Base-by-base conservation (phyloP, 2,329 filamentous ascomycete species). In the Aspergillus niger region DNA sequence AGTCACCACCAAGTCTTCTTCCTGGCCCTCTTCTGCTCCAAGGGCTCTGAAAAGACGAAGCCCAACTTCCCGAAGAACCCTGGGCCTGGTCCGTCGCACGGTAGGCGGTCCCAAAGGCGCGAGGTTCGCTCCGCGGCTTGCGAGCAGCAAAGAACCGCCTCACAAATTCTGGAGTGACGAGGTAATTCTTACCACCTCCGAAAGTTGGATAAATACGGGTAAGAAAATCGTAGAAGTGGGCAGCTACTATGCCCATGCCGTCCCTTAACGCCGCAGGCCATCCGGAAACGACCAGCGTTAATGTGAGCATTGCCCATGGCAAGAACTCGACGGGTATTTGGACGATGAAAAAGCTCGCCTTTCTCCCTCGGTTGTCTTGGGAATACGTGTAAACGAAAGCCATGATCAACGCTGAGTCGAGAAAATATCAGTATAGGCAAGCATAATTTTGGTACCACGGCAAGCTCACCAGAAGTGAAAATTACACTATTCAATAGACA, bases 221-320 rank as follows among this genome's bases (percentile, higher is more conserved):
- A 53, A 97, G 76, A 72, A 98, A 99, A 74, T 98, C 91, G 77
- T 92, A 96, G 20, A 95, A 71, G 74, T 99, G 95, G 4, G 93
- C 93, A 11, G 93, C 91, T 47, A 96, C 65, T 10, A 99, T 82
- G n/a, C 95, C 95, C 36, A 86, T 91, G 4, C 86, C 76, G 71
- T 96, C 88, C 3, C 88, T 70, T 58, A 90, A 72, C 10, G 90
- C 83, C 17, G 77, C 78, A 3, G 75, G 67, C 38, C 82, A 82
- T 10, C 89, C 88, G 5, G 78, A 82, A 72, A 90, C 85, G 56
- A 98, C 79, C 22, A 96, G 82, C 10, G 89, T 89, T 69, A 92
- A 79, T 15, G 87, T 76, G 48, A 98, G 84, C 84, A 96, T 90
- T 65, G 89, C 89, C 72, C 88, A 90, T 2, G 95, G 95, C 30